Percentiles rank a stretch among this genome's conserved stretches.
phyloP scores from a whole-genome alignment of 2,329 filamentous ascomycete genomes.

The Scedosporium aurantiacum region DNA sequence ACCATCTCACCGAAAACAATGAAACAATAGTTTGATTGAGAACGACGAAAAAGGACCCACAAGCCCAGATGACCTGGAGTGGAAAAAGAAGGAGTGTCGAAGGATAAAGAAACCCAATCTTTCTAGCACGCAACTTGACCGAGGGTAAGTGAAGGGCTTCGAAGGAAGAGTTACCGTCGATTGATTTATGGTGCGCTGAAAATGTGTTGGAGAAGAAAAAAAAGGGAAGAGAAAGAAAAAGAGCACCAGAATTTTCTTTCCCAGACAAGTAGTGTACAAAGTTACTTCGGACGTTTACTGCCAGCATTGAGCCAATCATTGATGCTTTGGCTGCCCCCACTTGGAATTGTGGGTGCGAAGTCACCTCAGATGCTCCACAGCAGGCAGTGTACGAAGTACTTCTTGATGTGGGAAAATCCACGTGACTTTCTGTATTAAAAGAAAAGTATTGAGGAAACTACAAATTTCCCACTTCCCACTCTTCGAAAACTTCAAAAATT shows the following conservation, averaged over 20 bases:
- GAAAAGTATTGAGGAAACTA: too few relatives aligned
- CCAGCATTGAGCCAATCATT: background rate
- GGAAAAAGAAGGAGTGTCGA: background rate
- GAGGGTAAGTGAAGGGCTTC: background rate
- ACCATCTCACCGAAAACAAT: too few relatives aligned
- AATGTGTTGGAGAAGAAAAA: constrained; percentile 2
- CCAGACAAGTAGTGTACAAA: background rate
- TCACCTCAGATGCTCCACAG: too few relatives aligned
- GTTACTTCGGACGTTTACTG: background rate
- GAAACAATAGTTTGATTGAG: too few relatives aligned
- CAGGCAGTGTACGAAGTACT: too few relatives aligned
- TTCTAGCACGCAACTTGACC: constrained; percentile 7
- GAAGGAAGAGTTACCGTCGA: background rate
- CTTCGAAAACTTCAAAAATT: too few relatives aligned
- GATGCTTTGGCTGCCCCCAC: too few relatives aligned
- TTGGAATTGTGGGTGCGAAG: too few relatives aligned
- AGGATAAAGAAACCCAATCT: background rate
- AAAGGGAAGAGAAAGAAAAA: background rate
- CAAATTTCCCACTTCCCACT: too few relatives aligned
- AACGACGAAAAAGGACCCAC: background rate
- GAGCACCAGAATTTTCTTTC: background rate
- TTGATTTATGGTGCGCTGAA: constrained; percentile 7
- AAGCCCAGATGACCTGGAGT: background rate
- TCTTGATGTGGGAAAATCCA: too few relatives aligned
- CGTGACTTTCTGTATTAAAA: too few relatives aligned